Base-by-base conservation (phyloP, 352 stramenopile genomes). In the Elongisporangium anandrum region DNA sequence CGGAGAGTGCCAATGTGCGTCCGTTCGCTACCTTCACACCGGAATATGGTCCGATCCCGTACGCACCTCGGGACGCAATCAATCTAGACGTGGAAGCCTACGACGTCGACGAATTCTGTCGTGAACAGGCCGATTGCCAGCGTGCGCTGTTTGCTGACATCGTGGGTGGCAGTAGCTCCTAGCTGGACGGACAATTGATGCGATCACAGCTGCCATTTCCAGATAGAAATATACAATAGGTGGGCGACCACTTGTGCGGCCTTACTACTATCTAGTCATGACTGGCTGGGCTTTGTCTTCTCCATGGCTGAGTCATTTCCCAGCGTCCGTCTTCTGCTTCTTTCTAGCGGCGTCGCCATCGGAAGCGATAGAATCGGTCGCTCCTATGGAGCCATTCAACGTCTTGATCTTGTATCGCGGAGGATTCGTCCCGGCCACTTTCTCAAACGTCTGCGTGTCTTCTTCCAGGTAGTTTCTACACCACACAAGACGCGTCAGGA, bases 41-140 rank as follows among this genome's bases (percentile, higher is more conserved):
- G 5, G 81, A 90, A 66, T 90, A 90, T 52, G 81, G 81, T n/a
- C 78, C 81, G 0, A 74, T 78, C 17, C 78, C 81, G 56, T 90
- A 90, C 65, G 75, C 78, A 0, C 78, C 73, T 10, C 63, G 66
- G 1, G 60, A 79, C 19, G 56, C 59, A 7, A 54, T 69, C 3
- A 45, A 80, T 19, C 22, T 39, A 13, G 63, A 72, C 7, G 54
- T 59, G 0, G 75, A 81, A 41, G 72, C 71, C 3, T 85, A 86
- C 59, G 70, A 86, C 60, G 60, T 88, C 41, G 78, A 88, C 41
- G 62, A 57, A 38, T 61, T 86, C 6, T 86, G 75, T 19, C 65
- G 58, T 16, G 60, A 75, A n/a, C 64, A 80, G 48, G 66, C 75
- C 13, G 54, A 54, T 49, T 52, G 64, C 0, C 75, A 88, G 55